Evolutionary conservation across 2,329 filamentous ascomycete genomes (phyloP).

Genomic region (Diaporthe sp.): DNA sequence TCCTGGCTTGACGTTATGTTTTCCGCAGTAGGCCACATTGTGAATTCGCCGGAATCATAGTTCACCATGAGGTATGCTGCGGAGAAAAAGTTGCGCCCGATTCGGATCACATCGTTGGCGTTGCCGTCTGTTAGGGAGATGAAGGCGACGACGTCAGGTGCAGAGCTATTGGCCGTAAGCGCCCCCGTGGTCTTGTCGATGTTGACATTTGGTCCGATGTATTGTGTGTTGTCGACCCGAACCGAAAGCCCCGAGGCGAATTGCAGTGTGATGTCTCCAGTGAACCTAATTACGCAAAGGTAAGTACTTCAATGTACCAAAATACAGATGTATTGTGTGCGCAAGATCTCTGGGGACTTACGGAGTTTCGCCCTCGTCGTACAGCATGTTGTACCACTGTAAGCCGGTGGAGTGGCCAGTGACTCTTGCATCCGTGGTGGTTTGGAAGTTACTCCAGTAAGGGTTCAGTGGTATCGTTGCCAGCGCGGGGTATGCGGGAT

Average conservation of each 20-base stretch:
- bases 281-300: background rate
- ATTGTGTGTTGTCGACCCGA: background rate
- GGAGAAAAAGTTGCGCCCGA: conserved; percentile 25
- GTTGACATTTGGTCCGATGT: background rate
- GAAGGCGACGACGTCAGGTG: background rate
- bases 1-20: conserved; percentile 23
- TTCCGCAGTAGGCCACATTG: conserved; percentile 29
- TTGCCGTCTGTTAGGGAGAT: background rate
- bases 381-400: background rate
- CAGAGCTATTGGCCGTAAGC: background rate
- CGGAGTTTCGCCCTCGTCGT: background rate
- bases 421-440: background rate
- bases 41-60: conserved; percentile 27
- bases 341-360: background rate
- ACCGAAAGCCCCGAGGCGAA: background rate
- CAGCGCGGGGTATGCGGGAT: background rate
- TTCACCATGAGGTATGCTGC: conserved; percentile 36
- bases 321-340: background rate
- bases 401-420: background rate
- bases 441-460: background rate
- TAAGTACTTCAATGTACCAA: background rate
- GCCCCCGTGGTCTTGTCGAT: background rate
- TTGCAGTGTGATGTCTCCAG: background rate
- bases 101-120: background rate
- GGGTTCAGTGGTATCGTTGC: background rate